These are phyloP conservation scores for Hansenula lynferdii DNA, from an alignment of 1,139 yeast genomes.

Conservation along the genomic window DNA sequence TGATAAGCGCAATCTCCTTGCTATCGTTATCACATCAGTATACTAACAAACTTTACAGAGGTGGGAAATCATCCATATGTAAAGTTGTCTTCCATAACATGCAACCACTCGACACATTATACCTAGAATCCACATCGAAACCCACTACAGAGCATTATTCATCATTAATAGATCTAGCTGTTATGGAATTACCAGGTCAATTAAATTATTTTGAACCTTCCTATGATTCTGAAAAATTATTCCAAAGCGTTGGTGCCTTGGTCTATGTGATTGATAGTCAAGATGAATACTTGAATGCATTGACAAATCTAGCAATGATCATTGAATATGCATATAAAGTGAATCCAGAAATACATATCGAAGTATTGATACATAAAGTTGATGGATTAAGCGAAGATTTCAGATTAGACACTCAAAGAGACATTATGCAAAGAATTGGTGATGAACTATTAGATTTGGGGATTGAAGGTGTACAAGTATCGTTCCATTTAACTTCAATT, in stretches of 20 bases:
- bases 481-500: constrained; percentile 87
- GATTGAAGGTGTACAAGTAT: constrained; percentile 84
- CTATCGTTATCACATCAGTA: too few relatives aligned
- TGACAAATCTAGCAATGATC: constrained; percentile 83
- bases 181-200: constrained; percentile 97
- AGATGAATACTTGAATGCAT: constrained; percentile 90
- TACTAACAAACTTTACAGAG: too few relatives aligned
- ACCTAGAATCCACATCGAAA: constrained; percentile 83
- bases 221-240: constrained; percentile 72
- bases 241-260: constrained; percentile 84
- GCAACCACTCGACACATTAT: constrained; percentile 93
- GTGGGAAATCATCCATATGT: constrained; percentile 88
- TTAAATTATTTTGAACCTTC: constrained; percentile 82
- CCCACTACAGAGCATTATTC: constrained; percentile 78
- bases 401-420: constrained; percentile 90
- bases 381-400: constrained; percentile 95
- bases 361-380: constrained; percentile 89
- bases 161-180: constrained; percentile 79
- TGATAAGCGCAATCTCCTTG: too few relatives aligned
- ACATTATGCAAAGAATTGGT: constrained; percentile 92
- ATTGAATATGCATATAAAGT: constrained; percentile 84
- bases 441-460: constrained; percentile 91
- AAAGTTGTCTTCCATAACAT: constrained; percentile 94
- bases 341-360: constrained; percentile 83
- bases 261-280: constrained; percentile 94